Base-by-base conservation (phyloP, 139 green algal species). In the Haematococcus sp. region DNA sequence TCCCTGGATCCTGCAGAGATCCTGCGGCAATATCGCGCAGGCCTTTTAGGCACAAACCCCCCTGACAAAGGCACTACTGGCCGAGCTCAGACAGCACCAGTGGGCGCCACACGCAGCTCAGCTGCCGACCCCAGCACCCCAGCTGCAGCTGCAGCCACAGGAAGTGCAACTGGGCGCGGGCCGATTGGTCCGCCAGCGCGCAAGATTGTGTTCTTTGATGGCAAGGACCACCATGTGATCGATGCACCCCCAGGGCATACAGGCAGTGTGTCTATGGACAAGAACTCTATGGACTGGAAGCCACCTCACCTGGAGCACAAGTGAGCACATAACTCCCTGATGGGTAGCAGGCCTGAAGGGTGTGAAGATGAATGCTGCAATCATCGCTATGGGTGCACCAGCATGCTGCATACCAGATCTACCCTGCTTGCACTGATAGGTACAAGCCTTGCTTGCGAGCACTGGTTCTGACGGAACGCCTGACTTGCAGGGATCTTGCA, bases 1-100 rank as follows among this genome's bases (percentile, higher is more conserved):
- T 65, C 58, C 11, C 25, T 65, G 25, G 58, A 65, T 34, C 58
- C 58, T 34, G n/a, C n/a, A 40, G 58, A 65, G 58, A 65, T 65
- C 25, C 9, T 65, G 23, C 28, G 25, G n/a, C 28, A 19, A 4
- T 65, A 65, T n/a, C 23, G 25, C 3, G n/a, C 58, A 40, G 58
- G 58, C 58, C 28, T 22, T 3, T n/a, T 34, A 4, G n/a, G 58
- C 58, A 7, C 40, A 65, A 40, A 9, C 58, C 33, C n/a, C 17
- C 23, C 23, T 16, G 25, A 33, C 30, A 30, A 65, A n/a, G 58
- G 9, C 11, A 30, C 58, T n/a, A 4, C n/a, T 65, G n/a, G 25
- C 25, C 33, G 58, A 11, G 40, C 40, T 49, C 40, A 49, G 11
- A 49, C 23, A 34, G 58, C 11, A 22, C n/a, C n/a, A 22, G 17